These are phyloP conservation scores for Tinospora cordifolia DNA, from an alignment of 164 flowering plant genomes.

Conservation along the genomic window DNA sequence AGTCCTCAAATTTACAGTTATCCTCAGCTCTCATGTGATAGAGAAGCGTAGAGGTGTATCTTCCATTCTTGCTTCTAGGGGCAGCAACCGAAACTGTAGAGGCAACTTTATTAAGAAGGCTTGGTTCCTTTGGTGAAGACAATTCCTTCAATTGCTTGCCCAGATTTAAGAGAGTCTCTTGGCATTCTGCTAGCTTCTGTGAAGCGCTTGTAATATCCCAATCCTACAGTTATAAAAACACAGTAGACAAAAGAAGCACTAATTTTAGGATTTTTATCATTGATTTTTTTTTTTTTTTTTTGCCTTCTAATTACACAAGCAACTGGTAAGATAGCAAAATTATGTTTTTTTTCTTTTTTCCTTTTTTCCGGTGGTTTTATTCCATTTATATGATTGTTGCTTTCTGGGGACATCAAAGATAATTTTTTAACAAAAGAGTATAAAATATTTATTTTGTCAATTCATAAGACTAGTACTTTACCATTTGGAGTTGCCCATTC, in stretches of 20 bases:
- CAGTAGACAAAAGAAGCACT: not conserved
- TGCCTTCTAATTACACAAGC: no score
- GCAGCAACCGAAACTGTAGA: slow-evolving; percentile 12
- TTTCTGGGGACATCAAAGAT: no score
- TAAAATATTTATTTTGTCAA: not conserved
- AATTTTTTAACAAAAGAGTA: not conserved
- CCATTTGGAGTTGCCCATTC: slow-evolving; percentile 34
- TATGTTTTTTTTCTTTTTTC: not conserved
- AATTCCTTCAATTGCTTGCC: slow-evolving; percentile 59
- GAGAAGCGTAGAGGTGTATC: slow-evolving; percentile 49
- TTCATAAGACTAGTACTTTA: slow-evolving; percentile 22
- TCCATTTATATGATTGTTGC: no score
- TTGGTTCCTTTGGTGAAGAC: slow-evolving; percentile 35
- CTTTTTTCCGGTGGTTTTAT: not conserved
- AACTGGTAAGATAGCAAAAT: not conserved
- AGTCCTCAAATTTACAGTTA: slow-evolving; percentile 21
- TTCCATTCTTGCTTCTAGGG: slow-evolving; percentile 16
- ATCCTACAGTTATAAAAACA: slow-evolving; percentile 29
- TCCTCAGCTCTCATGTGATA: slow-evolving; percentile 66
- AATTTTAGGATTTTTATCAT: not conserved
- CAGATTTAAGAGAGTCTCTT: slow-evolving; percentile 46
- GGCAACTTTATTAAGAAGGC: slow-evolving; percentile 29
- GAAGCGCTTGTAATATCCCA: slow-evolving; percentile 72
- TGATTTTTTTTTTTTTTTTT: no score
- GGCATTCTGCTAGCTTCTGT: slow-evolving; percentile 58